These are phyloP conservation scores for Allium fistulosum DNA, from an alignment of 106 monocot genomes.

Conservation along the genomic window DNA sequence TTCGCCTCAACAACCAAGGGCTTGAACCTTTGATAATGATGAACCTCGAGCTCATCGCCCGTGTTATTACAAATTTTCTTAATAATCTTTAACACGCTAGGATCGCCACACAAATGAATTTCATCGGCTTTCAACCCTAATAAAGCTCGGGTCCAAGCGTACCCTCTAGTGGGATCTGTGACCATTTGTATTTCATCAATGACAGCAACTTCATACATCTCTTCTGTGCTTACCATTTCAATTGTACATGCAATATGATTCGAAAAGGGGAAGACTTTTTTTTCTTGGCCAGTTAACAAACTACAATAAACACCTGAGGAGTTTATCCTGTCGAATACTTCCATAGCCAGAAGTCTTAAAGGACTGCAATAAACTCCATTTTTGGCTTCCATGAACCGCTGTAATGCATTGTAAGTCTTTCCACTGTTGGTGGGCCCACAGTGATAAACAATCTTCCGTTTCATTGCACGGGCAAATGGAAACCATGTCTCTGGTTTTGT, in stretches of 20 bases:
- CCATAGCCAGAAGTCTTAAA: slow-evolving; percentile 87
- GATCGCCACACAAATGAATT: slow-evolving; percentile 95
- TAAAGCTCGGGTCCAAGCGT: slow-evolving; percentile 85
- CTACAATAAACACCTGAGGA: slow-evolving; percentile 82
- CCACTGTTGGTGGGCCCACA: slow-evolving; percentile 99
- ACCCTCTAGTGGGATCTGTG: slow-evolving; percentile 65
- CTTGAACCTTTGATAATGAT: slow-evolving; percentile 78
- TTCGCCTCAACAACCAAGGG: slow-evolving; percentile 91
- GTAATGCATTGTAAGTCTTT: slow-evolving; percentile 88
- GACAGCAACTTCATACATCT: slow-evolving; percentile 79
- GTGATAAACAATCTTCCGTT: slow-evolving; percentile 74
- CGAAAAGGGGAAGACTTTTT: slow-evolving; percentile 69
- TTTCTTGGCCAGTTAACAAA: slow-evolving; percentile 88
- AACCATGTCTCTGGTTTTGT: slow-evolving; percentile 88
- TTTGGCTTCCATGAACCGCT: slow-evolving; percentile 67
- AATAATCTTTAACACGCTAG: slow-evolving; percentile 73
- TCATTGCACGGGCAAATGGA: slow-evolving; percentile 97
- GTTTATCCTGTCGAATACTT: slow-evolving; percentile 95
- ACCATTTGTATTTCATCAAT: slow-evolving; percentile 97
- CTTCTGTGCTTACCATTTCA: slow-evolving; percentile 83
- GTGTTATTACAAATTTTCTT: slow-evolving; percentile 64
- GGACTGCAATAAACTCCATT: slow-evolving; percentile 88
- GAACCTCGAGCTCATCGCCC: slow-evolving; percentile 74
- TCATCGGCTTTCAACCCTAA: slow-evolving; percentile 95
- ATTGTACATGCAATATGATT: slow-evolving; percentile 83